phyloP scores from a whole-genome alignment of 805 yeast species.

The Candida boleticola region DNA sequence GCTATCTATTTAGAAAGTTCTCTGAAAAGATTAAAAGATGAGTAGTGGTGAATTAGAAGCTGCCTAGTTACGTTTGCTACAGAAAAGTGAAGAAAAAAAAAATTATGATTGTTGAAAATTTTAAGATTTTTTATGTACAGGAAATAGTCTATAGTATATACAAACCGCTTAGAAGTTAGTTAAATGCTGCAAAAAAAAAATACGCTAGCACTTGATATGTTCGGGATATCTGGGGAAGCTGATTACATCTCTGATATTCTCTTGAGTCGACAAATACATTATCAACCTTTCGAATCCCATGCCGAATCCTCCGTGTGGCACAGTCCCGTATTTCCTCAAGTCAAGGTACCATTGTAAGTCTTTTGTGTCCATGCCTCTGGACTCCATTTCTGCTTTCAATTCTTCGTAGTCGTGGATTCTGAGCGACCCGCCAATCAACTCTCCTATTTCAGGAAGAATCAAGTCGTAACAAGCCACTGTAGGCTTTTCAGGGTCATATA shows the following conservation, averaged over 20 bases:
- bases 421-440: conserved; percentile 89
- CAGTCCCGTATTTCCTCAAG: conserved; percentile 71
- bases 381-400: conserved; percentile 49
- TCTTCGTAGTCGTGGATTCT: conserved; percentile 67
- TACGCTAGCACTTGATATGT: conserved; percentile 30
- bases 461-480: conserved; percentile 92
- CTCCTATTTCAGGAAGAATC: conserved; percentile 89
- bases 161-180: too few relatives aligned
- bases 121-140: conserved; percentile 1
- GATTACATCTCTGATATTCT: conserved; percentile 80
- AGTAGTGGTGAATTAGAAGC: too few relatives aligned
- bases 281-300: conserved; percentile 88
- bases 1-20: too few relatives aligned
- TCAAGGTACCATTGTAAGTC: conserved; percentile 79
- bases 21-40: too few relatives aligned
- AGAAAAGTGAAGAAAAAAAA: too few relatives aligned
- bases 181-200: too few relatives aligned
- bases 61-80: too few relatives aligned
- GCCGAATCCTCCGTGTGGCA: conserved; percentile 97
- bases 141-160: neutral
- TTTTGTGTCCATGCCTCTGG: conserved; percentile 55
- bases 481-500: conserved; percentile 24
- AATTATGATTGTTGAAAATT: conserved; percentile 1
- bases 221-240: conserved; percentile 78
- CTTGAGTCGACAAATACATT: conserved; percentile 68